A percentile compares a stretch with the other conserved stretches of the same genome.
phyloP scores from a whole-genome alignment of 2,329 filamentous ascomycete genomes.

The Colletotrichum sojae region DNA sequence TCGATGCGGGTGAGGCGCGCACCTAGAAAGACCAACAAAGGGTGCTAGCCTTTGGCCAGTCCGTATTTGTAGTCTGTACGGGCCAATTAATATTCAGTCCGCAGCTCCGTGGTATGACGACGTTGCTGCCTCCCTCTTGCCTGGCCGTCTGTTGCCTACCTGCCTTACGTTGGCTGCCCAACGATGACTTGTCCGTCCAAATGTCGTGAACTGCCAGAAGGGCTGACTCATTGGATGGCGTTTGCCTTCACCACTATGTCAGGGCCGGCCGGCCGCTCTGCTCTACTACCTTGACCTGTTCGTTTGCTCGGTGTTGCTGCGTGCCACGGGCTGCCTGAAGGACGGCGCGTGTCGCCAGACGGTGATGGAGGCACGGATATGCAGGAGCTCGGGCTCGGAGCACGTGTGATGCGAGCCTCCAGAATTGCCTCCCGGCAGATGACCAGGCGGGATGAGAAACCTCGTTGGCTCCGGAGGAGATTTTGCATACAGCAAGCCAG shows the following conservation, averaged over 20 bases:
- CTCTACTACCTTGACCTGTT: neutral
- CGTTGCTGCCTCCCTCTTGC: slow-evolving; percentile 21
- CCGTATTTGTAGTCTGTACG: slow-evolving; percentile 37
- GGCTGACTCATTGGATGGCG: slow-evolving; percentile 1
- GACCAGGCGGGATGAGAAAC: slow-evolving; percentile 1
- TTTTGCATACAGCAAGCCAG: slow-evolving; percentile 23
- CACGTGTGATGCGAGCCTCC: slow-evolving; percentile 25
- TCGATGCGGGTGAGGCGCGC: slow-evolving; percentile 17
- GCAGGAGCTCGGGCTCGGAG: slow-evolving; percentile 32
- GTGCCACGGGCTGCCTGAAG: neutral
- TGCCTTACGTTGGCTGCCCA: slow-evolving; percentile 1
- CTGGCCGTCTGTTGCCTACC: slow-evolving; percentile 2
- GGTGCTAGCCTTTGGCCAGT: slow-evolving; percentile 18
- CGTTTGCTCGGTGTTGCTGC: slow-evolving; percentile 7
- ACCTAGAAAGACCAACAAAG: slow-evolving; percentile 2
- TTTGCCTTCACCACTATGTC: slow-evolving; percentile 2
- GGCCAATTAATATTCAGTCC: slow-evolving; percentile 27
- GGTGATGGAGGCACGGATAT: slow-evolving; percentile 38
- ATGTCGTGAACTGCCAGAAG: slow-evolving; percentile 4
- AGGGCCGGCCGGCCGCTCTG: neutral
- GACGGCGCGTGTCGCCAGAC: slow-evolving; percentile 4
- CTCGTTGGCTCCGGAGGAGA: slow-evolving; percentile 7
- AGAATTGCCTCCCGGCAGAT: slow-evolving; percentile 30
- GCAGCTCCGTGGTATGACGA: slow-evolving; percentile 30
- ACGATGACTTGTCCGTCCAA: neutral